Percentiles rank a stretch among this genome's conserved stretches.
phyloP scores from a whole-genome alignment of 192 early-diverging fungal genomes.

The Coemansia sp. region DNA sequence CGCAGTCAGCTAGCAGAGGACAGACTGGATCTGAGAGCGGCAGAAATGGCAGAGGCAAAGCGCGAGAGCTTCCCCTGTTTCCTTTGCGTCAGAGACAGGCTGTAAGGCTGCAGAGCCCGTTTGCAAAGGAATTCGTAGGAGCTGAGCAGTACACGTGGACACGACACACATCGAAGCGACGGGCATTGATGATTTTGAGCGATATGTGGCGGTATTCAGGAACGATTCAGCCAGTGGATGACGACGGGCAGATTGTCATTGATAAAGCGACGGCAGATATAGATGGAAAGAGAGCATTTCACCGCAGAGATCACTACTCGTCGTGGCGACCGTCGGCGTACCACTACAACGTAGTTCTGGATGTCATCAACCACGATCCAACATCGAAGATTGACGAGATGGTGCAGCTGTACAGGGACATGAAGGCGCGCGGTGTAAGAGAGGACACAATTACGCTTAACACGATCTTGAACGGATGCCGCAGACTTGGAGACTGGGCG shows the following conservation, averaged over 20 bases:
- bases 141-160: slow-evolving; percentile 17
- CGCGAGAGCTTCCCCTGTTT: slow-evolving; percentile 1
- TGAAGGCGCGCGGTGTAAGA: slow-evolving; percentile 29
- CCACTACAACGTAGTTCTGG: slow-evolving; percentile 47
- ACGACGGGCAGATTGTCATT: not conserved
- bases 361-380: slow-evolving; percentile 35
- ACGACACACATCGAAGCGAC: slow-evolving; percentile 31
- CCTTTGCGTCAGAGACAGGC: slow-evolving; percentile 1
- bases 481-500: slow-evolving; percentile 31
- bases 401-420: slow-evolving; percentile 25
- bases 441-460: slow-evolving; percentile 50
- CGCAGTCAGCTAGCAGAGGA: not conserved
- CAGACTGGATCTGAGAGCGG: not conserved
- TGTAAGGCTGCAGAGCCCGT: slow-evolving; percentile 7
- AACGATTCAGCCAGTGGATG: slow-evolving; percentile 5
- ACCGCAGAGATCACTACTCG: slow-evolving; percentile 5
- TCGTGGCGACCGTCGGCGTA: slow-evolving; percentile 28
- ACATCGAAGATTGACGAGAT: slow-evolving; percentile 25
- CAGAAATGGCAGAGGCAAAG: not conserved
- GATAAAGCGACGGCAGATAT: not conserved
- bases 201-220: slow-evolving; percentile 46
- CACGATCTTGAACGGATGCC: slow-evolving; percentile 47
- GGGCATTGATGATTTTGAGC: slow-evolving; percentile 44
- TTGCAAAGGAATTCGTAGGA: slow-evolving; percentile 13
- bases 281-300: not conserved